These are phyloP conservation scores for Hyaloscypha finlandica DNA, from an alignment of 495 filamentous ascomycete species.

Conservation along the genomic window DNA sequence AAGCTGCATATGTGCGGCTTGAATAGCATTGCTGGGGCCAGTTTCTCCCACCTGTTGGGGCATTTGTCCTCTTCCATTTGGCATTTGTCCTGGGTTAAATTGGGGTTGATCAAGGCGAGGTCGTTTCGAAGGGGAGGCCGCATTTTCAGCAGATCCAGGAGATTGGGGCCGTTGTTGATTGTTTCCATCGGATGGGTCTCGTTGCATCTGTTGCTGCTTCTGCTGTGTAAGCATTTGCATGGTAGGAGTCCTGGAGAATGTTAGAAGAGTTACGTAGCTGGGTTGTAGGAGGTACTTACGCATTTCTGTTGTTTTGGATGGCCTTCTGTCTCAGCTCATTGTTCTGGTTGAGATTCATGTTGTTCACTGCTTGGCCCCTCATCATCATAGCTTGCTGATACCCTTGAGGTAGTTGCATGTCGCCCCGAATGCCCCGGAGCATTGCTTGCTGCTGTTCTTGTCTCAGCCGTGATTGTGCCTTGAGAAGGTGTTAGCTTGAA, in stretches of 20 bases:
- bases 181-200: constrained; percentile 84
- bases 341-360: constrained; percentile 46
- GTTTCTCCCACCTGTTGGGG: constrained; percentile 64
- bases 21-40: constrained; percentile 47
- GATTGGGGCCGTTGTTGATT: constrained; percentile 79
- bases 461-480: constrained; percentile 67
- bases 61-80: constrained; percentile 77
- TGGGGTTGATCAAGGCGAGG: constrained; percentile 77
- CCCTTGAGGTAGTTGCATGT: constrained; percentile 39
- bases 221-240: constrained; percentile 63
- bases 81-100: constrained; percentile 68
- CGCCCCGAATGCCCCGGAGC: constrained; percentile 65
- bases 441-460: constrained; percentile 69
- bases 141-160: constrained; percentile 80
- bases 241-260: constrained; percentile 49
- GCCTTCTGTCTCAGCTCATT: constrained; percentile 69
- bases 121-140: constrained; percentile 89
- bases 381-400: constrained; percentile 56
- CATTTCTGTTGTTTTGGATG: constrained; percentile 74
- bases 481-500: constrained; percentile 7
- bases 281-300: constrained; percentile 48
- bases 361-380: constrained; percentile 51
- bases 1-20: constrained; percentile 65
- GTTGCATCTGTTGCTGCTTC: constrained; percentile 74
- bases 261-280: background rate